Evolutionary conservation across 768 basidiomycete species (phyloP).

Genomic region (Kwoniella pini): DNA sequence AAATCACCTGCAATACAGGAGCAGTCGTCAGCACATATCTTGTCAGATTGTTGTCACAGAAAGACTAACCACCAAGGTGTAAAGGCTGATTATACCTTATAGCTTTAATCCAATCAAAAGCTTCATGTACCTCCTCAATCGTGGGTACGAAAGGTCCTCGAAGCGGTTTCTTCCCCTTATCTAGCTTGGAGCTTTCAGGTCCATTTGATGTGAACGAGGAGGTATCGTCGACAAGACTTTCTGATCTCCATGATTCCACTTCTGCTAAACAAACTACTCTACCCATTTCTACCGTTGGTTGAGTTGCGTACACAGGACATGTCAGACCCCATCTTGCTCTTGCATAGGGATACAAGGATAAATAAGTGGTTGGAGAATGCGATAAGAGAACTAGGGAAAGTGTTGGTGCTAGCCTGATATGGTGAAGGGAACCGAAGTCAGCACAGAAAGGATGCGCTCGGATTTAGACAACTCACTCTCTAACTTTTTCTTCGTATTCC

Average conservation of each 20-base stretch:
- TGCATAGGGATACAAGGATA: conserved; percentile 91
- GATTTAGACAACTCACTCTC: conserved; percentile 41
- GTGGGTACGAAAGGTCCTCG: conserved; percentile 68
- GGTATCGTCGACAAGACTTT: conserved; percentile 42
- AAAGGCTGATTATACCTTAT: conserved; percentile 94
- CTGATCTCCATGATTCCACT: conserved; percentile 66
- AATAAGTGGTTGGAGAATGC: conserved; percentile 85
- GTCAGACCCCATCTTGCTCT: conserved; percentile 80
- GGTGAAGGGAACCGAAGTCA: no score
- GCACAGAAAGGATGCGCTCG: not conserved
- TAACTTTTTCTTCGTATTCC: conserved; percentile 51
- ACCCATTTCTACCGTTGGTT: conserved; percentile 95
- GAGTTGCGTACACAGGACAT: conserved; percentile 88
- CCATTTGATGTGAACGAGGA: conserved; percentile 5
- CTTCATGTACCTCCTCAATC: conserved; percentile 80
- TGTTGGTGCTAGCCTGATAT: conserved; percentile 74
- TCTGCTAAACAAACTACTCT: conserved; percentile 88
- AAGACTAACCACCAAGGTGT: conserved; percentile 76
- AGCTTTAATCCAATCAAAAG: conserved; percentile 87
- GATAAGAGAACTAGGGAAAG: conserved; percentile 90
- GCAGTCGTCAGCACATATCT: no score
- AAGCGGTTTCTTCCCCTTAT: conserved; percentile 37
- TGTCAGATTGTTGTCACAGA: conserved; percentile 7
- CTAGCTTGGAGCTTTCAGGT: conserved; percentile 2
- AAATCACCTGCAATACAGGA: conserved; percentile 32